Percentiles rank a stretch among this genome's conserved stretches.
Conservation (phyloP, 768 basidiomycete species). For the Phlegmacium glaucopus region DNA sequence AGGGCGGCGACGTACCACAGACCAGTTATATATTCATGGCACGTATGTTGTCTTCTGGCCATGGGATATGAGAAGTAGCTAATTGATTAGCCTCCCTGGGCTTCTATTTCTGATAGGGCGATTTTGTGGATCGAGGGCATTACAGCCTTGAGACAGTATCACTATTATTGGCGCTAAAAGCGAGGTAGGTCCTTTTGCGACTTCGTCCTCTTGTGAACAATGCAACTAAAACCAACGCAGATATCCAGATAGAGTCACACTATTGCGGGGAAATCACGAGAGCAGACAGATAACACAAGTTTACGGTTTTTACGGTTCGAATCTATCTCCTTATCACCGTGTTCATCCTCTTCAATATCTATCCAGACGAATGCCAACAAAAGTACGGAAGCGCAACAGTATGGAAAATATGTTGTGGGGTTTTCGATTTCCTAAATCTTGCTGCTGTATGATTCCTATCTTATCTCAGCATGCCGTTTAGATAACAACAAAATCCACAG, state of each 20-base stretch:
- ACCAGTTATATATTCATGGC: constrained; percentile 97
- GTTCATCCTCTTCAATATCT: background rate
- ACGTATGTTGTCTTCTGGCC: constrained; percentile 46
- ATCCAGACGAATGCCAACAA: constrained; percentile 90
- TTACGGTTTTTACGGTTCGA: constrained; percentile 95
- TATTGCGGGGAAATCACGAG: constrained; percentile 95
- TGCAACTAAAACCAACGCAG: constrained; percentile 34
- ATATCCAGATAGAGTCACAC: constrained; percentile 89
- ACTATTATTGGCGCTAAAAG: constrained; percentile 84
- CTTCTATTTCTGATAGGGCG: constrained; percentile 56
- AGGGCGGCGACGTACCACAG: constrained; percentile 82
- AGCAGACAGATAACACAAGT: constrained; percentile 97
- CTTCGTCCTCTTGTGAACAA: background rate
- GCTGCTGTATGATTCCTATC: constrained; percentile 64
- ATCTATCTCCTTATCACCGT: background rate
- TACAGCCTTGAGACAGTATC: constrained; percentile 96
- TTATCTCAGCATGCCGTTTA: background rate
- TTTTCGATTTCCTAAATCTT: constrained; percentile 94
- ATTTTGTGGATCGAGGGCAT: constrained; percentile 96
- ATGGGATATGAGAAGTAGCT: constrained; percentile 19
- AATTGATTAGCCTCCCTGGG: constrained; percentile 12
- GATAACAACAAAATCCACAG: constrained; percentile 35
- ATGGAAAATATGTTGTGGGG: constrained; percentile 96
- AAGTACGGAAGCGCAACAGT: constrained; percentile 95
- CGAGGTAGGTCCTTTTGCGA: constrained; percentile 50